These are phyloP conservation scores for Dendrobium nobile DNA, from an alignment of 106 monocot species.

Conservation along the genomic window DNA sequence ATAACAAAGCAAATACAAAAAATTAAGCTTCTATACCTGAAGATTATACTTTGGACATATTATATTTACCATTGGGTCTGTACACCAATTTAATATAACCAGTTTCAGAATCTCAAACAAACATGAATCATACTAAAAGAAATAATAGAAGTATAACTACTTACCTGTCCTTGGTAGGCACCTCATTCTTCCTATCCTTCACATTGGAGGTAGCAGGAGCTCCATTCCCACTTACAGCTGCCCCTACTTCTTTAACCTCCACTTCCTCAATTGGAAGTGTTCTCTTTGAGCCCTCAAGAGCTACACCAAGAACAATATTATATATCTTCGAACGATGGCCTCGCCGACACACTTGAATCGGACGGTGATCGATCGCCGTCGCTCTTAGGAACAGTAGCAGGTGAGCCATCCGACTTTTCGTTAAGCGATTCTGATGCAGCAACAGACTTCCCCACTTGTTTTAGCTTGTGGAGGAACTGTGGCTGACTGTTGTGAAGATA, in stretches of 20 bases:
- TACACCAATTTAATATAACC: too few species aligned
- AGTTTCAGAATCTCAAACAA: too few species aligned
- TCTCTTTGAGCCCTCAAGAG: constrained; percentile 60
- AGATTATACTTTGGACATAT: too few species aligned
- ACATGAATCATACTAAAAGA: too few species aligned
- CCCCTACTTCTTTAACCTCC: constrained; percentile 39
- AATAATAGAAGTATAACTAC: too few species aligned
- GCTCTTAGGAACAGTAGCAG: constrained; percentile 7
- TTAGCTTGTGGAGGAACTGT: neutral
- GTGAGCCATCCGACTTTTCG: constrained; percentile 1
- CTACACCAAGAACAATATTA: constrained; percentile 63
- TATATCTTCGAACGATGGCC: constrained; percentile 37
- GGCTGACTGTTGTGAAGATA: too few species aligned
- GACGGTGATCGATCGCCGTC: constrained; percentile 27
- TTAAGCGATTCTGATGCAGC: neutral
- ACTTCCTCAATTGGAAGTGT: constrained; percentile 51
- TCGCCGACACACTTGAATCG: constrained; percentile 16
- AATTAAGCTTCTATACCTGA: too few species aligned
- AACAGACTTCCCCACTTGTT: constrained; percentile 12
- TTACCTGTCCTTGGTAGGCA: neutral
- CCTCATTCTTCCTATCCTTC: constrained; percentile 37
- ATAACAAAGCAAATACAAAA: too few species aligned
- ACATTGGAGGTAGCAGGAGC: constrained; percentile 27
- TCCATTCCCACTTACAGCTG: constrained; percentile 20
- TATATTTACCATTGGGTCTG: too few species aligned